Conservation (phyloP, 192 early-diverging fungal species). For the Linnemannia elongata region DNA sequence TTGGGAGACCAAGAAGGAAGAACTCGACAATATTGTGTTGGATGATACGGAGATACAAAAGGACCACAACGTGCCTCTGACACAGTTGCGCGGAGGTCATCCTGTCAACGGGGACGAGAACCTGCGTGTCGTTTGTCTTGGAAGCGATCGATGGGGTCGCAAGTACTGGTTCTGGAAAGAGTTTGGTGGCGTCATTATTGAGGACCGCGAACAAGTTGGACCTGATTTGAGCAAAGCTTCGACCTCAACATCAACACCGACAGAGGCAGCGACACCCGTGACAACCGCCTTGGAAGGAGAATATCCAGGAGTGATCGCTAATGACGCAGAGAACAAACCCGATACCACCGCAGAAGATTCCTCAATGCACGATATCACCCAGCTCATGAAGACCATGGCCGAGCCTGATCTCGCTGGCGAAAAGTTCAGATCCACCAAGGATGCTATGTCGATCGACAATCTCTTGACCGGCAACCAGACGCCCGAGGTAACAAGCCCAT, state of each 20-base stretch:
- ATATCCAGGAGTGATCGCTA: not conserved
- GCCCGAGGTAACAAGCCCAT: not conserved
- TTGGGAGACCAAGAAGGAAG: conserved; percentile 53
- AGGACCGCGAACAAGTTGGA: conserved; percentile 40
- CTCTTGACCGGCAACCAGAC: conserved; percentile 10
- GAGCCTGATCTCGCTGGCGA: conserved; percentile 27
- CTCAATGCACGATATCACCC: conserved; percentile 38
- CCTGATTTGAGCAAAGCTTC: not conserved
- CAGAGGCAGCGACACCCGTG: not conserved
- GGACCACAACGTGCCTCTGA: conserved; percentile 44
- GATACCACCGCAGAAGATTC: not conserved
- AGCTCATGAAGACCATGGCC: conserved; percentile 44
- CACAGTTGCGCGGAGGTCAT: conserved; percentile 47
- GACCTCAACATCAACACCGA: not conserved
- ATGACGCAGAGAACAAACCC: not conserved
- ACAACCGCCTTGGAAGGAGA: not conserved
- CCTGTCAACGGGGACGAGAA: conserved; percentile 43
- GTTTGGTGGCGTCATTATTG: conserved; percentile 51
- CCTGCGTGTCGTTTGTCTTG: conserved; percentile 39
- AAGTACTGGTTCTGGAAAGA: conserved; percentile 57
- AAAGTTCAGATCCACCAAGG: conserved; percentile 4
- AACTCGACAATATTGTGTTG: conserved; percentile 27
- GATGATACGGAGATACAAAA: conserved; percentile 47
- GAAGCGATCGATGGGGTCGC: conserved; percentile 53
- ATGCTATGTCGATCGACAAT: conserved; percentile 33